Evolutionary conservation across 1,284 basidiomycete species (phyloP), one percentile per base, ranked within the genome.

Genomic region (Takashimella tepidaria): DNA sequence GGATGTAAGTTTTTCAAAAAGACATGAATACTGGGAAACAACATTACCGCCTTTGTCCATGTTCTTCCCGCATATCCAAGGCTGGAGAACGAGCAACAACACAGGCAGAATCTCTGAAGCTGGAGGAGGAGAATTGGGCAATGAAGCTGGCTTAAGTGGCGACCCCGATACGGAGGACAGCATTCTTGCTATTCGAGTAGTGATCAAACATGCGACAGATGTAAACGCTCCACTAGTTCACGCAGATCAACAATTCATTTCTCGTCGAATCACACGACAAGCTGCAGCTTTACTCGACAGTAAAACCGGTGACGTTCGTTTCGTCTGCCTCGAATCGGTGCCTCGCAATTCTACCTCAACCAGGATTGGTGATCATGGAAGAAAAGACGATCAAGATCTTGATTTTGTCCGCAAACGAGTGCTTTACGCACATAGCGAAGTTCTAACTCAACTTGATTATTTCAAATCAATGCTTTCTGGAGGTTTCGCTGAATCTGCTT

Each of bases 371-470:
- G 47, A 37, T 16, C 19, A 10, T 37, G 23, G 6, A 12, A 24
- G 40, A 26, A 48, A 11, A 40, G 11, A n/a, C 2, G 45, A 59
- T 51, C n/a, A n/a, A n/a, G n/a, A n/a, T n/a, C n/a, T n/a, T n/a
- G n/a, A n/a, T n/a, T n/a, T n/a, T n/a, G 55, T 53, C 1, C 65
- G 65, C 23, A 69, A 72, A 46, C 56, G 72, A 25, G 53, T 87
- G 20, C 82, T 92, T 24, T 91, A 88, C 72, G 88, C 88, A 0
- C 89, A 92, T 71, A 84, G 85, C 2, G 84, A 87, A 64, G 84
- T 90, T 42, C 79, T 91, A 20, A 82, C 76, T 43, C 79, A 81
- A 11, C 77, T 88, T 21, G 87, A 89, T 49, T 91, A 91, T 64
- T 91, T 91, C 66, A 79, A 83, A 2, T 87, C 85, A 1, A 87